Evolutionary conservation across 2,329 filamentous ascomycete species (phyloP).

Genomic region (Colletotrichum filicis): DNA sequence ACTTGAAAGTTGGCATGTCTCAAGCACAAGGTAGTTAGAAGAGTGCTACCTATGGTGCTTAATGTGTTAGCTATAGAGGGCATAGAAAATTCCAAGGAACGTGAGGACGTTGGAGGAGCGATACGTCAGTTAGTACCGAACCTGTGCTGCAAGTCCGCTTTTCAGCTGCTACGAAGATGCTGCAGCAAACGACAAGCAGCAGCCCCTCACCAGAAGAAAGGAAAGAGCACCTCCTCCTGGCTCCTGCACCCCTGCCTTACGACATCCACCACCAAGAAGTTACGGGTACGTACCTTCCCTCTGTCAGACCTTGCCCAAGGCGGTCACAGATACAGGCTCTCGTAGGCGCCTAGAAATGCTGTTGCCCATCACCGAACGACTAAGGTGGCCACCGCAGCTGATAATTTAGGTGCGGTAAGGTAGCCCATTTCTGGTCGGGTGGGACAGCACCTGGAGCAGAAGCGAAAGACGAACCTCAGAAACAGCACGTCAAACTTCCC

Average conservation of each 20-base stretch:
- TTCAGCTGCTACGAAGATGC: neutral
- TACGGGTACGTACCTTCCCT: constrained; percentile 16
- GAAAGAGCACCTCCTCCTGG: neutral
- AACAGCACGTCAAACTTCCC: constrained; percentile 36
- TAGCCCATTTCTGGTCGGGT: neutral
- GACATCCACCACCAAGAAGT: neutral
- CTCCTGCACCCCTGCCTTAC: constrained; percentile 32
- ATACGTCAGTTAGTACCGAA: neutral
- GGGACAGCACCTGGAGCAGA: constrained; percentile 19
- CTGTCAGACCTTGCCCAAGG: constrained; percentile 12
- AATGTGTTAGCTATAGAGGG: neutral
- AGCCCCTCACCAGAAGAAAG: constrained; percentile 15
- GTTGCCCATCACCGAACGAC: constrained; percentile 13
- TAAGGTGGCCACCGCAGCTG: neutral
- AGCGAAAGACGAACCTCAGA: constrained; percentile 28
- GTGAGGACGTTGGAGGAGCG: neutral
- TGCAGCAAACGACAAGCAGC: neutral
- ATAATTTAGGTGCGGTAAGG: constrained; percentile 3
- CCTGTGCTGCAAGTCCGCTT: neutral
- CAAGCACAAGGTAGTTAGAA: neutral
- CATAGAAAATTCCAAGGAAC: neutral
- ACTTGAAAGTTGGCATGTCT: neutral
- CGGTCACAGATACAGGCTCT: constrained; percentile 27
- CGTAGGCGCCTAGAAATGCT: constrained; percentile 15
- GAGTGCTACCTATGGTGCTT: neutral